Percentiles rank a stretch among this genome's conserved stretches.
Evolutionary conservation across 495 filamentous ascomycete genomes (phyloP).

Genomic region (Aspergillus nanangensis): DNA sequence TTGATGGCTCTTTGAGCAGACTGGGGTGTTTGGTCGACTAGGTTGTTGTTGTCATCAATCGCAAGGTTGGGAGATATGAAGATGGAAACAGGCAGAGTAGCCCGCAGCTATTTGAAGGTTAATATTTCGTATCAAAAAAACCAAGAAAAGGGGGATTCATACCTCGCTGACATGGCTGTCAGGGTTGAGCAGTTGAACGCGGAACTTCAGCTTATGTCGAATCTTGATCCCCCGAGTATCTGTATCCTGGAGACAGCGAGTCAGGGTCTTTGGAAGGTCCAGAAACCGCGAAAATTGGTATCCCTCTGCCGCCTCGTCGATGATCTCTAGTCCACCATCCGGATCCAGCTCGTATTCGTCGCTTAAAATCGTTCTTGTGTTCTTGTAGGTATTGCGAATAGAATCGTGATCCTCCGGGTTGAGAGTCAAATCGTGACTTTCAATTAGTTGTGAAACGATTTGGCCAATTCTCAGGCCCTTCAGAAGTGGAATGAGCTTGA

Average conservation of each 20-base stretch:
- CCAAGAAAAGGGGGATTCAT: slow-evolving; percentile 12
- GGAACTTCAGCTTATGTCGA: slow-evolving; percentile 79
- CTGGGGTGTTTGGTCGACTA: slow-evolving; percentile 50
- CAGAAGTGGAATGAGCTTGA: slow-evolving; percentile 74
- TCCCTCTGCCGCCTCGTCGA: slow-evolving; percentile 72
- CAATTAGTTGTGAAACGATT: slow-evolving; percentile 68
- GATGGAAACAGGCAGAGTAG: slow-evolving; percentile 78
- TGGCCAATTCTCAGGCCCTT: slow-evolving; percentile 82
- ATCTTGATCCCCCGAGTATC: slow-evolving; percentile 81
- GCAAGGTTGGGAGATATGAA: slow-evolving; percentile 92
- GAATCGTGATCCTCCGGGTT: slow-evolving; percentile 47
- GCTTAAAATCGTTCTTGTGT: slow-evolving; percentile 54
- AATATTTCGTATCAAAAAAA: background rate
- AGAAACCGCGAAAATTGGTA: slow-evolving; percentile 68
- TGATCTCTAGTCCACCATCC: slow-evolving; percentile 59
- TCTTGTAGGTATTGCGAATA: slow-evolving; percentile 53
- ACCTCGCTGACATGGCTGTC: slow-evolving; percentile 91
- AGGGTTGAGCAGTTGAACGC: slow-evolving; percentile 84
- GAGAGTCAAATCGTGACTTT: slow-evolving; percentile 66
- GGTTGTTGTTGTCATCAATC: slow-evolving; percentile 73
- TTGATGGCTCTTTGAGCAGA: slow-evolving; percentile 27
- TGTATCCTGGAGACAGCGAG: slow-evolving; percentile 78
- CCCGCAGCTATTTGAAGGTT: slow-evolving; percentile 57
- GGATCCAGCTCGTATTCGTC: slow-evolving; percentile 60
- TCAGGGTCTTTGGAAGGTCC: slow-evolving; percentile 70